A percentile compares a stretch with the other conserved stretches of the same genome.
Evolutionary conservation across 73 alveolate species (phyloP).

Genomic region (Stentor roeselii): DNA sequence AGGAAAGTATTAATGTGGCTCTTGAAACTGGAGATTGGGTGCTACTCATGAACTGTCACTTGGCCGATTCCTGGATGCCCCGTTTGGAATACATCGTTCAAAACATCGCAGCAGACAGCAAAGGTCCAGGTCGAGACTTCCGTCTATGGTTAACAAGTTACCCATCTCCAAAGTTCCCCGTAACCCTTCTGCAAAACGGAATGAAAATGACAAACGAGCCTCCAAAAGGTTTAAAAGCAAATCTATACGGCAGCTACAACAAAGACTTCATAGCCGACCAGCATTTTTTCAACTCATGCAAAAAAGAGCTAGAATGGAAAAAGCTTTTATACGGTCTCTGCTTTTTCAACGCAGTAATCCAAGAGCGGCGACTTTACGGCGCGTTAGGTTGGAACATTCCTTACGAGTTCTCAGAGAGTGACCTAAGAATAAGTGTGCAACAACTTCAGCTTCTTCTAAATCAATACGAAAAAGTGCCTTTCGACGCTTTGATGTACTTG

Average conservation of each 20-base stretch:
- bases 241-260: conserved; percentile 89
- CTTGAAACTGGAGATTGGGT: conserved; percentile 99
- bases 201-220: conserved; percentile 99
- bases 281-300: conserved; percentile 95
- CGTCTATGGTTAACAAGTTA: conserved; percentile 99
- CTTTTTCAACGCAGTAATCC: conserved; percentile 99
- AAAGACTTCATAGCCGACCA: conserved; percentile 95
- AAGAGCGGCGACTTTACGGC: conserved; percentile 98
- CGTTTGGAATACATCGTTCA: conserved; percentile 96
- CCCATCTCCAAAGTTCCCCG: conserved; percentile 99
- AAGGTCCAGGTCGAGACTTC: conserved; percentile 96
- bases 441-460: conserved; percentile 97
- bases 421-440: conserved; percentile 93
- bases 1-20: conserved; percentile 90
- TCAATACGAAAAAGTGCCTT: conserved; percentile 96
- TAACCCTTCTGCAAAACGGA: conserved; percentile 97
- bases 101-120: conserved; percentile 91
- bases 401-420: conserved; percentile 99
- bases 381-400: conserved; percentile 99
- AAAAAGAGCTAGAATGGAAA: conserved; percentile 90
- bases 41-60: conserved; percentile 97
- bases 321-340: conserved; percentile 96
- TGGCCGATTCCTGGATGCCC: conserved; percentile 99
- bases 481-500: conserved; percentile 97
- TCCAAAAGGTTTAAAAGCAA: conserved; percentile 97